Percentiles rank a stretch among this genome's conserved stretches.
Conservation (phyloP, 2,329 filamentous ascomycete species). For the Epichloe sibirici region DNA sequence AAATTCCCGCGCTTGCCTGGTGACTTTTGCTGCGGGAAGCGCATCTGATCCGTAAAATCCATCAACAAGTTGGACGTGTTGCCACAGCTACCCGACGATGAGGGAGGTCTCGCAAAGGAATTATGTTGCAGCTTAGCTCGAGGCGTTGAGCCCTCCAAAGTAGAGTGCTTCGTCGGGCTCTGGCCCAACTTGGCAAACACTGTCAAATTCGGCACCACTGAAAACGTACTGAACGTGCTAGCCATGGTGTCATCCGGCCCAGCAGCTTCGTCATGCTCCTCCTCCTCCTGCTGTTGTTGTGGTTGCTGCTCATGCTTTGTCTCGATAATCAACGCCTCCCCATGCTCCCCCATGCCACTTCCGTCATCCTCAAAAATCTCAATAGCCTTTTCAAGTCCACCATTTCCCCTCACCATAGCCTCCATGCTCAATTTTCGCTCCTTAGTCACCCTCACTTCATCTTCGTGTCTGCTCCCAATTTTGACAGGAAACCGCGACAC, state of each 20-base stretch:
- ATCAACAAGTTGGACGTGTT: slow-evolving; percentile 69
- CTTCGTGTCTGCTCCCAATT: slow-evolving; percentile 26
- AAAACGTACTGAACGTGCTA: slow-evolving; percentile 82
- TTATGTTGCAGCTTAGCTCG: slow-evolving; percentile 21
- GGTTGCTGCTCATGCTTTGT: slow-evolving; percentile 16
- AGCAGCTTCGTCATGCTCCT: slow-evolving; percentile 27
- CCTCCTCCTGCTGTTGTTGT: background rate
- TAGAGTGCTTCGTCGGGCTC: slow-evolving; percentile 43
- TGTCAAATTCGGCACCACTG: slow-evolving; percentile 78
- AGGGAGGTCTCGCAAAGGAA: slow-evolving; percentile 19
- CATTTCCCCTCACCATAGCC: slow-evolving; percentile 41
- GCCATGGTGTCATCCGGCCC: slow-evolving; percentile 59
- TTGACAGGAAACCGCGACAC: slow-evolving; percentile 51
- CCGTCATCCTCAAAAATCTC: slow-evolving; percentile 49
- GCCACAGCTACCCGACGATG: slow-evolving; percentile 29
- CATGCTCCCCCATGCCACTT: slow-evolving; percentile 16
- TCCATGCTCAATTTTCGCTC: slow-evolving; percentile 36
- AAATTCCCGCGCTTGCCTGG: slow-evolving; percentile 27
- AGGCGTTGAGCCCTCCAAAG: slow-evolving; percentile 26
- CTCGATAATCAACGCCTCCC: slow-evolving; percentile 16
- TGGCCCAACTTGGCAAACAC: slow-evolving; percentile 64
- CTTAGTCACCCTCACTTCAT: slow-evolving; percentile 12
- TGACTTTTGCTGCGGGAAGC: slow-evolving; percentile 33
- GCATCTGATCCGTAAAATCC: slow-evolving; percentile 73
- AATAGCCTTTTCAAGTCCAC: slow-evolving; percentile 45